A percentile compares a stretch with the other conserved stretches of the same genome.
These are phyloP conservation scores for Corchorus olitorius DNA, from an alignment of 345 rosid species.

Conservation along the genomic window DNA sequence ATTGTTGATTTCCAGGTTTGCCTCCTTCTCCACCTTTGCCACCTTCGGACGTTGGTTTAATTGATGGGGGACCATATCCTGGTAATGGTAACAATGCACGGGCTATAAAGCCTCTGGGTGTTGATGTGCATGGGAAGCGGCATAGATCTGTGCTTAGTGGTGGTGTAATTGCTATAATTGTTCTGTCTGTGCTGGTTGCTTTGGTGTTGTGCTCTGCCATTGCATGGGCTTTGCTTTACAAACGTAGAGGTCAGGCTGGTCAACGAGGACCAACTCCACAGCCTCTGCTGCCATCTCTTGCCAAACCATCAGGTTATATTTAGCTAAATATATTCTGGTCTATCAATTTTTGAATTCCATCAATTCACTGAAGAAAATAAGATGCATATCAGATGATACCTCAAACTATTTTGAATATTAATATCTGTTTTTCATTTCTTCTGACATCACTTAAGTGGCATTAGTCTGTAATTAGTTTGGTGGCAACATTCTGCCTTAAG, in stretches of 20 bases:
- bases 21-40: conserved; percentile 85
- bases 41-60: conserved; percentile 48
- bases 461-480: conserved; percentile 9
- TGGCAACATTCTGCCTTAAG: not conserved
- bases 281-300: conserved; percentile 48
- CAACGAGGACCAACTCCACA: conserved; percentile 44
- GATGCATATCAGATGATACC: not conserved
- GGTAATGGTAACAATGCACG: conserved; percentile 56
- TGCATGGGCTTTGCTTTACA: conserved; percentile 62
- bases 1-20: conserved; percentile 53
- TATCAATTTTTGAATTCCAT: not conserved
- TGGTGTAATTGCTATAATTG: conserved; percentile 66
- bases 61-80: conserved; percentile 68
- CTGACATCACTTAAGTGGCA: conserved; percentile 2
- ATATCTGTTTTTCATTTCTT: not conserved
- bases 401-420: not conserved
- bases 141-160: conserved; percentile 53
- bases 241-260: conserved; percentile 38
- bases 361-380: not conserved
- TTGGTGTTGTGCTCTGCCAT: conserved; percentile 56
- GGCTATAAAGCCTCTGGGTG: conserved; percentile 81
- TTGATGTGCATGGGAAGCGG: conserved; percentile 61
- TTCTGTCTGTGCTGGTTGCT: conserved; percentile 64
- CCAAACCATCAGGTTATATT: conserved; percentile 74
- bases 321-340: not conserved